Evolutionary conservation across 2,329 filamentous ascomycete species (phyloP), one percentile per base, ranked within the genome.

Genomic region (Paracoccidioides brasiliensis): DNA sequence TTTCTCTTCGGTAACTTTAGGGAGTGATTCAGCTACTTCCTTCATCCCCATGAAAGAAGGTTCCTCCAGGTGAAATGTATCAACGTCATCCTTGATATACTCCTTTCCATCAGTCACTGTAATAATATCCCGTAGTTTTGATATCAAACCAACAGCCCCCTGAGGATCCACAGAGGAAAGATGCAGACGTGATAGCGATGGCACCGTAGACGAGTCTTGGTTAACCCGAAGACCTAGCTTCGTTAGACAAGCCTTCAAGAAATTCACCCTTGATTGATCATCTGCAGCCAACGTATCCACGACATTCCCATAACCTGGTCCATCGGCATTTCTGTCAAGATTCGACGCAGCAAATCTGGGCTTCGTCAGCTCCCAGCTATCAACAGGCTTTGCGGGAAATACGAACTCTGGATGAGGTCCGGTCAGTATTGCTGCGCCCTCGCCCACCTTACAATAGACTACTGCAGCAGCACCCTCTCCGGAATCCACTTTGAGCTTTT

Each of bases 321-420:
- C 74, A 8, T 80, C 78, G 5, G 83, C 78, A 4, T 85, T 82
- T 5, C 78, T 80, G 58, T 83, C 78, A 5, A 97, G 78, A 64
- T 95, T 95, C 46, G 76, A 80, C 0, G 87, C 81, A 3, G 90
- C 84, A 67, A 97, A 97, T 68, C 90, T 95, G 61, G 8, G 42
- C 54, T 52, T 51, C 51, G 60, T 67, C 59, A 67, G 53, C 56
- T 60, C 52, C 58, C 61, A 59, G 55, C 62, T 43, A 60, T 63
- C 58, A 22, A 53, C 45, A 54, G 57, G 55, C 41, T 48, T 58
- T 38, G 44, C 52, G 52, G 42, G 15, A 38, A 56, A 55, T 43
- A 73, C 80, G 67, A 75, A 94, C 88, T 98, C 93, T 53, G 91
- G 91, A 76, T 98, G 93, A 42, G 90, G 88, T 0, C 90, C 90